Percentiles rank a stretch among this genome's conserved stretches.
Evolutionary conservation across 1,284 basidiomycete genomes (phyloP).

Genomic region (Hortiboletus rubellus): DNA sequence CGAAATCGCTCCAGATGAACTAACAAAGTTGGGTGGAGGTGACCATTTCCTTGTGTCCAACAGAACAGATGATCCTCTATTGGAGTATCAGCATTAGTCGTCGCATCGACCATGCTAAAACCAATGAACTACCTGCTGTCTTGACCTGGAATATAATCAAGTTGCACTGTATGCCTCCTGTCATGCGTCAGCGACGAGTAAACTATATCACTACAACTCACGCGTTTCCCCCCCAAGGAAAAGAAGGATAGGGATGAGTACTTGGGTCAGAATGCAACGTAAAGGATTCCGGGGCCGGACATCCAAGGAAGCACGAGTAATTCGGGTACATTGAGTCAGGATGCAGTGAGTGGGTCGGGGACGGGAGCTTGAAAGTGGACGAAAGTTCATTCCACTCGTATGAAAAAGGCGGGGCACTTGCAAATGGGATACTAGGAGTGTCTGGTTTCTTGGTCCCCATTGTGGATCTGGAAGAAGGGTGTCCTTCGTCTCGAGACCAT

Average conservation of each 20-base stretch:
- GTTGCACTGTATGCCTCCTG: neutral
- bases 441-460: neutral
- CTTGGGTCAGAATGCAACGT: neutral
- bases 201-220: neutral
- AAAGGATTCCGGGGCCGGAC: neutral
- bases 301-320: neutral
- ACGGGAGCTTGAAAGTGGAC: no score
- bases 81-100: neutral
- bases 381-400: neutral
- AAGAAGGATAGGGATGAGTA: neutral
- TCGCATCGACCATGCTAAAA: neutral
- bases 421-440: neutral
- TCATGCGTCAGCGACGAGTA: neutral
- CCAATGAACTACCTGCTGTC: neutral
- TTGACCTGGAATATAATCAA: neutral
- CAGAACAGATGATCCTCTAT: neutral
- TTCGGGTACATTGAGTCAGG: neutral
- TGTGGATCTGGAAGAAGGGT: neutral
- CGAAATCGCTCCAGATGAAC: neutral
- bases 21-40: neutral
- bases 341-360: no score
- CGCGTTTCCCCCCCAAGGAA: neutral
- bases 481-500: no score
- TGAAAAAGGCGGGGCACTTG: neutral
- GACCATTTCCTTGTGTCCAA: neutral